Conservation (phyloP, 768 basidiomycete genomes). For the Calocybe cyanea region DNA sequence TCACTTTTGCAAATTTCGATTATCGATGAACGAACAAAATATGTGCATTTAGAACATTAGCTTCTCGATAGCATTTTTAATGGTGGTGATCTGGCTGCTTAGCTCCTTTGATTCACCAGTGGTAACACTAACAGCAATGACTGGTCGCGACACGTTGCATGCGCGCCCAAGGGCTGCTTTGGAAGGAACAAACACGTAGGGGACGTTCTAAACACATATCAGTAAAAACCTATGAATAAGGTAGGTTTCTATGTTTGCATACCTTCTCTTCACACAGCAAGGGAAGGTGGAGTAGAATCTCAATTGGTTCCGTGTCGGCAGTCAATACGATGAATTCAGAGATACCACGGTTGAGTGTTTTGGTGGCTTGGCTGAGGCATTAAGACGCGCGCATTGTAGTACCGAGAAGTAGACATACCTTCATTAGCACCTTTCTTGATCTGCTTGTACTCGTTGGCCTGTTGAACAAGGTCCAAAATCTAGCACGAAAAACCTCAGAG, state of each 20-base stretch:
- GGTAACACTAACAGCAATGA: slow-evolving; percentile 95
- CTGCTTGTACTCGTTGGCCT: slow-evolving; percentile 96
- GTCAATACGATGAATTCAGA: slow-evolving; percentile 98
- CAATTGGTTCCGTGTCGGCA: slow-evolving; percentile 94
- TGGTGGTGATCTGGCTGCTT: slow-evolving; percentile 78
- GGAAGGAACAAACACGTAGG: slow-evolving; percentile 91
- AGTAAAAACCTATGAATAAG: slow-evolving; percentile 2
- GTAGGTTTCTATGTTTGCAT: slow-evolving; percentile 9
- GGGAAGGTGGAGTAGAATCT: slow-evolving; percentile 95
- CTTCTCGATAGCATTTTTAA: slow-evolving; percentile 83
- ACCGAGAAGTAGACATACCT: slow-evolving; percentile 44
- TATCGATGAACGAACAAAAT: too few species aligned
- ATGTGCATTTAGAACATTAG: slow-evolving; percentile 36
- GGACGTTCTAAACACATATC: slow-evolving; percentile 70
- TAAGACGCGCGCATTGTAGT: neutral
- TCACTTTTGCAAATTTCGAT: too few species aligned
- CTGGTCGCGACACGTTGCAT: slow-evolving; percentile 91
- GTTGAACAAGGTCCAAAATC: slow-evolving; percentile 95
- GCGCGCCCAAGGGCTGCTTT: slow-evolving; percentile 96
- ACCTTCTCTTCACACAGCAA: slow-evolving; percentile 98
- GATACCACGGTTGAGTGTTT: slow-evolving; percentile 96
- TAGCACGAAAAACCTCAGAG: slow-evolving; percentile 26
- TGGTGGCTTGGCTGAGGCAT: slow-evolving; percentile 66
- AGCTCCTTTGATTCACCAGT: slow-evolving; percentile 93
- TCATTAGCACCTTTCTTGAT: slow-evolving; percentile 99